These are phyloP conservation scores for Tetrahymena borealis DNA, from an alignment of 73 alveolate species.

Conservation along the genomic window DNA sequence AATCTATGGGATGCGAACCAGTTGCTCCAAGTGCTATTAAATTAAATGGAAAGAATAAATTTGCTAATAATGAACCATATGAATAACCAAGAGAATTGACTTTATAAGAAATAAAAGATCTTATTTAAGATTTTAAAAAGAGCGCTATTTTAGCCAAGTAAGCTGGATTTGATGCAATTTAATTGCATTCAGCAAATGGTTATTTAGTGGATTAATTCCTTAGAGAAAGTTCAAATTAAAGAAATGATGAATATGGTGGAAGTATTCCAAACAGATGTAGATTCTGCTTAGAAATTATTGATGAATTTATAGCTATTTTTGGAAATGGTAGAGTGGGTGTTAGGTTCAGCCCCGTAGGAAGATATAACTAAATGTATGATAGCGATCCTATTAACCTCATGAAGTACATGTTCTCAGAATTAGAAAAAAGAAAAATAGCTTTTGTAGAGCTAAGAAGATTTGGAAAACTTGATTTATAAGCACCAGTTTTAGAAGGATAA, in stretches of 20 bases:
- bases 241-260: conserved; percentile 81
- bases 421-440: background rate
- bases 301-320: conserved; percentile 14
- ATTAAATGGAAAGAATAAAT: background rate
- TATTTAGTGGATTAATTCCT: conserved; percentile 52
- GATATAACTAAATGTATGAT: background rate
- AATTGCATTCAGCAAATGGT: conserved; percentile 61
- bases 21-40: background rate
- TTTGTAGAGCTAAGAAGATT: background rate
- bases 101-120: conserved; percentile 34
- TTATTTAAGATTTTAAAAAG: conserved; percentile 44
- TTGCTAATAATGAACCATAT: background rate
- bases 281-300: conserved; percentile 48
- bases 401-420: background rate
- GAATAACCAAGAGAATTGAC: background rate
- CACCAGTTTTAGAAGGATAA: background rate
- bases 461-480: background rate
- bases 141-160: conserved; percentile 56
- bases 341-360: background rate
- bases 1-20: background rate
- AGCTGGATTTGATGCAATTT: conserved; percentile 84
- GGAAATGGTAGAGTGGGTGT: background rate
- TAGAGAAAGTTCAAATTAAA: conserved; percentile 44
- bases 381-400: background rate
- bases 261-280: conserved; percentile 58